Evolutionary conservation across 2,329 filamentous ascomycete genomes (phyloP).

Genomic region (Davidsoniella neocaledoniae): DNA sequence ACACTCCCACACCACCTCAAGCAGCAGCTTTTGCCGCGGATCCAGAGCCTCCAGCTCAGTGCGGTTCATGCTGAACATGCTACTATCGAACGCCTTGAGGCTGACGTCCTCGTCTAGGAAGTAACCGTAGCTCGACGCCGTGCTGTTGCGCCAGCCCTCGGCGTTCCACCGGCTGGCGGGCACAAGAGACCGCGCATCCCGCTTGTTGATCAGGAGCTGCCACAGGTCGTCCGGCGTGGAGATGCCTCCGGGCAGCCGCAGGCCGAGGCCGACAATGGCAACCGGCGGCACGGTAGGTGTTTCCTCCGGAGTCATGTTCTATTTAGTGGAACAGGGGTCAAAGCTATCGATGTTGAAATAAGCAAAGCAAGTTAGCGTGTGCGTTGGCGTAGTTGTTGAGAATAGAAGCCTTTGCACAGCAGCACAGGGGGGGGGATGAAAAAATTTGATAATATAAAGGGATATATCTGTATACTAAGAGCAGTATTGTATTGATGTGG

Average conservation of each 20-base stretch:
- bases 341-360: neutral
- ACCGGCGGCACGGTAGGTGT: conserved; percentile 20
- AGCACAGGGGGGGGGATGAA: neutral
- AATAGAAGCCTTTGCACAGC: neutral
- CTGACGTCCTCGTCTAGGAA: conserved; percentile 23
- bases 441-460: neutral
- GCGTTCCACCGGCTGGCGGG: conserved; percentile 29
- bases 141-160: conserved; percentile 15
- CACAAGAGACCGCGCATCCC: conserved; percentile 24
- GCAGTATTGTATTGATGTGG: too few species aligned
- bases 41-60: conserved; percentile 17
- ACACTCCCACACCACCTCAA: conserved; percentile 18
- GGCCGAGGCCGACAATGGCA: conserved; percentile 27
- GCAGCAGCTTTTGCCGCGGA: conserved; percentile 17
- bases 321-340: neutral
- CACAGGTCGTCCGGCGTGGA: conserved; percentile 27
- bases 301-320: conserved; percentile 1
- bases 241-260: conserved; percentile 28
- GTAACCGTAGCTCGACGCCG: neutral
- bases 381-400: neutral
- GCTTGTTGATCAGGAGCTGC: conserved; percentile 19
- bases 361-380: neutral
- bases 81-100: neutral
- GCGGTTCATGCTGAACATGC: conserved; percentile 15
- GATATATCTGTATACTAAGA: too few species aligned